These are phyloP conservation scores for Cercophora scortea DNA, from an alignment of 495 filamentous ascomycete genomes.

Conservation along the genomic window DNA sequence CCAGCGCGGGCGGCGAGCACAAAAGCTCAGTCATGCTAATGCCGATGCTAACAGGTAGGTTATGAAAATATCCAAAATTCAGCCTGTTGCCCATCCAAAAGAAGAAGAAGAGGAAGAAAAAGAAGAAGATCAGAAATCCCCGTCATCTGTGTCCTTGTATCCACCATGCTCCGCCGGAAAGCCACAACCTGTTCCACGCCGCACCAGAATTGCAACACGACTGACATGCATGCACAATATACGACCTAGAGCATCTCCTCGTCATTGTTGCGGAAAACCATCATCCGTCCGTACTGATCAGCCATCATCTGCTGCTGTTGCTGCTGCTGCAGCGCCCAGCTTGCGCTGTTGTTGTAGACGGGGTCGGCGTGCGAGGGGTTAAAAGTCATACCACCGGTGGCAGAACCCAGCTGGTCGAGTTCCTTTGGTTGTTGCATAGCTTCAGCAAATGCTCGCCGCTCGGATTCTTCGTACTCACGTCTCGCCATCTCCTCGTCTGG, in stretches of 20 bases:
- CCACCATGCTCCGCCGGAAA: too few species aligned
- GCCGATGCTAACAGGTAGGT: too few species aligned
- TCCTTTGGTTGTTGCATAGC: constrained; percentile 29
- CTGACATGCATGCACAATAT: too few species aligned
- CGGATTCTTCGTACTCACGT: constrained; percentile 41
- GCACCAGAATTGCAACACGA: too few species aligned
- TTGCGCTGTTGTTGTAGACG: constrained; percentile 41
- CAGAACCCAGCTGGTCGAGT: constrained; percentile 21
- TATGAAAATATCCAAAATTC: too few species aligned
- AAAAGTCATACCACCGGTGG: constrained; percentile 37
- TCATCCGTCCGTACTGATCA: constrained; percentile 48
- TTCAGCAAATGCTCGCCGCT: constrained; percentile 25
- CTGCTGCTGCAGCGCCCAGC: constrained; percentile 24
- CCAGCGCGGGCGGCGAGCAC: too few species aligned
- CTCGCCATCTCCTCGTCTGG: constrained; percentile 43
- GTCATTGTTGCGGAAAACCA: constrained; percentile 31
- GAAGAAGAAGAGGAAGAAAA: too few species aligned
- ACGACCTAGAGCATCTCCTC: constrained; percentile 15
- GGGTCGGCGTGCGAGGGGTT: constrained; percentile 50
- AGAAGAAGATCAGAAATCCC: too few species aligned
- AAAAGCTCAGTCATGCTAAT: too few species aligned
- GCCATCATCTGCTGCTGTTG: constrained; percentile 47
- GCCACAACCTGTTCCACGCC: too few species aligned
- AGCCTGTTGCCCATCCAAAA: too few species aligned
- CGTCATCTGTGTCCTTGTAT: too few species aligned